Conservation (phyloP, 345 rosid species). For the Lepidium aucheri region DNA sequence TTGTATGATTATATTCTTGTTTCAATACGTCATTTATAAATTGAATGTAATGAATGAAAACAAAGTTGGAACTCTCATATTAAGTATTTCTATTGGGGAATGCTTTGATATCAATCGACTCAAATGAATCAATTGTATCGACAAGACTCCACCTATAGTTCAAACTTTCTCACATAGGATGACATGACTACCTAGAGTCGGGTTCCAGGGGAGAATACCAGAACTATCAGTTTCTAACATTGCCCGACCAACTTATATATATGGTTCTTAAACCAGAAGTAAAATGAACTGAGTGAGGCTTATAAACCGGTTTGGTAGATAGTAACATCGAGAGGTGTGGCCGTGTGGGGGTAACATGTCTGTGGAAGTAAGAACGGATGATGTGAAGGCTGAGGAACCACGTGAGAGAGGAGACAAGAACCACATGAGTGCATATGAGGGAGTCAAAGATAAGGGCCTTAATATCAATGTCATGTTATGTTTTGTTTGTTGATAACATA, state of each 20-base stretch:
- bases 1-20: constrained; percentile 23
- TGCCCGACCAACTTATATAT: neutral
- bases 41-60: constrained; percentile 20
- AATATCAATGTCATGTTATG: constrained; percentile 14
- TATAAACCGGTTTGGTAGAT: neutral
- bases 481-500: constrained; percentile 5
- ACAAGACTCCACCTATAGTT: too few relatives aligned
- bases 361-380: neutral
- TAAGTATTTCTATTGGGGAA: neutral
- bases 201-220: too few relatives aligned
- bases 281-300: neutral
- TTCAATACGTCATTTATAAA: neutral
- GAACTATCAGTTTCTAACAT: too few relatives aligned
- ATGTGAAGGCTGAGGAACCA: constrained; percentile 22
- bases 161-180: too few relatives aligned
- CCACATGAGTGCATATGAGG: constrained; percentile 27
- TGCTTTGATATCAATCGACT: neutral
- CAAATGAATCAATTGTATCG: neutral
- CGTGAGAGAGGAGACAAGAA: constrained; percentile 26
- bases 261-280: neutral
- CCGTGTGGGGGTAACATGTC: neutral
- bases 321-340: neutral
- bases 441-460: neutral
- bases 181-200: too few relatives aligned
- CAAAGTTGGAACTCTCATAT: neutral